These are phyloP conservation scores for Sequoia sempervirens DNA, from an alignment of 75 land plant genomes.

Conservation along the genomic window DNA sequence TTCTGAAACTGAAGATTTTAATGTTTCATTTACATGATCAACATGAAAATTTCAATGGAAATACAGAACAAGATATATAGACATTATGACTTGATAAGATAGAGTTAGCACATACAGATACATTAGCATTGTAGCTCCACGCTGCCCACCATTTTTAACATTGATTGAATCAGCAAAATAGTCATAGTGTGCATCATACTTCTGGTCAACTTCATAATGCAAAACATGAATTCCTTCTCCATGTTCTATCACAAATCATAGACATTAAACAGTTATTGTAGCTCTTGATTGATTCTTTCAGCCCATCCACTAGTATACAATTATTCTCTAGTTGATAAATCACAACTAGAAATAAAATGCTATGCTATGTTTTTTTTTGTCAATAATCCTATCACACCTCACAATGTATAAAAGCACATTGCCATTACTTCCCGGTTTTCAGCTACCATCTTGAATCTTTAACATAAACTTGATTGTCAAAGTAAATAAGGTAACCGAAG, in stretches of 20 bases:
- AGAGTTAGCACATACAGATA: conserved; percentile 45
- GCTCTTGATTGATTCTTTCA: not conserved
- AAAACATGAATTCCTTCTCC: conserved; percentile 86
- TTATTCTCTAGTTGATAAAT: not conserved
- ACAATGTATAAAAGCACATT: not conserved
- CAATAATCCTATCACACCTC: not conserved
- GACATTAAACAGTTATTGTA: not conserved
- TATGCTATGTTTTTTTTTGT: too few species aligned
- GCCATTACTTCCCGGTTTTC: not conserved
- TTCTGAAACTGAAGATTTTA: not conserved
- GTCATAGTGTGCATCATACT: conserved; percentile 77
- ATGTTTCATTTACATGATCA: not conserved
- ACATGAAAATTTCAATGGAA: not conserved
- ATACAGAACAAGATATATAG: not conserved
- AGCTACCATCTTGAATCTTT: not conserved
- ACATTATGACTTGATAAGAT: not conserved
- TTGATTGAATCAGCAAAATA: conserved; percentile 64
- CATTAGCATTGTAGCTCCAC: conserved; percentile 85
- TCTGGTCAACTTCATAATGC: conserved; percentile 82
- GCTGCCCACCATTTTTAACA: conserved; percentile 66
- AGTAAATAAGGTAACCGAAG: not conserved
- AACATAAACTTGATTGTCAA: not conserved
- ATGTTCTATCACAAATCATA: conserved; percentile 43
- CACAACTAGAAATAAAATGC: not conserved
- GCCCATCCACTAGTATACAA: not conserved